Evolutionary conservation across 495 filamentous ascomycete species (phyloP), one percentile per base, ranked within the genome.

Genomic region (Penicillium diatomitis): DNA sequence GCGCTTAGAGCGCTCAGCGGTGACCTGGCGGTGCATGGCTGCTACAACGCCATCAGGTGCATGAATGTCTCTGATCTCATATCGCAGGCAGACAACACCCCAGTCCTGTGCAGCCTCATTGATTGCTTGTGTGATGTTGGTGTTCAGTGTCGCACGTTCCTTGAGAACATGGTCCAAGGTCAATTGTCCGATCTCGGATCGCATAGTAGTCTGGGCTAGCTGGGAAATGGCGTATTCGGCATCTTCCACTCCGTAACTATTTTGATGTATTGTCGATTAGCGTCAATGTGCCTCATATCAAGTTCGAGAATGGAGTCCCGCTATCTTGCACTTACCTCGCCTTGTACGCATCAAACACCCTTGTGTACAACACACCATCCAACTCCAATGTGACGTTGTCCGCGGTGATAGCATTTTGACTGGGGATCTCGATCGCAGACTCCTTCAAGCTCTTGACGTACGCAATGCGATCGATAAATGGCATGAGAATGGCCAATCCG

Each of bases 391-490:
- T 98, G 6, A 98, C 92, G 66, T 98, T 98, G 70, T 98, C 92
- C 41, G 92, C 90, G 1, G 92, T 98, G 67, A 98, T 98, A 48
- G 92, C 92, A 61, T 85, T 91, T 71, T 98, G 92, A 54, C 83
- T 87, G 5, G 90, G 91, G 50, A 97, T 97, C 73, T 98, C 92
- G 57, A 96, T 85, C 35, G 92, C 92, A 28, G 82, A 81, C 69
- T 97, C 92, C 72, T 98, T 98, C 67, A 98, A 73, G 54, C 84
- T 90, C 77, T 94, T 96, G 49, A 98, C 94, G 64, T 98, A 98
- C 53, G 92, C 85, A 63, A 98, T 96, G 41, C 90, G 88, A 64
- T 98, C 92, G 62, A 98, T 55, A 56, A 98, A 87, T 1, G 92
- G 92, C 32, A 92, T 76, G 52, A 98, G 70, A 55, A 98, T 79